A percentile compares a stretch with the other conserved stretches of the same genome.
Conservation (phyloP, 768 basidiomycete species). For the Ephemerocybe angulata region DNA sequence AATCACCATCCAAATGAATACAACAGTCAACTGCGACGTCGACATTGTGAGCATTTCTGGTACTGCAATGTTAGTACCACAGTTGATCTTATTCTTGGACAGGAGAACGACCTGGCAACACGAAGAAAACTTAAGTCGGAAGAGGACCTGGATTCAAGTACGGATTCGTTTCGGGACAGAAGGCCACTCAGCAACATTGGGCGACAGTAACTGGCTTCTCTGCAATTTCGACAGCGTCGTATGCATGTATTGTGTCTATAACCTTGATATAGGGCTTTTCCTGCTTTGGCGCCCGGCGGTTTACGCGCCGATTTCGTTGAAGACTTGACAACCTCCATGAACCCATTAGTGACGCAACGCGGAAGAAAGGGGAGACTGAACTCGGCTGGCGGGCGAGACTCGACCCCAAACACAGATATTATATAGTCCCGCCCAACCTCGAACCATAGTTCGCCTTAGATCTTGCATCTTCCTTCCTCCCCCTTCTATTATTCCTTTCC, state of each 20-base stretch:
- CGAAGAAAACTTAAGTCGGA: too few species aligned
- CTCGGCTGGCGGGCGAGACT: conserved; percentile 1
- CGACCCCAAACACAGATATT: neutral
- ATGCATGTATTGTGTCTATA: too few species aligned
- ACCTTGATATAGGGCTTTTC: too few species aligned
- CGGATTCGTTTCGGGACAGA: too few species aligned
- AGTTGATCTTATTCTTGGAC: neutral
- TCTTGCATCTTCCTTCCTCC: neutral
- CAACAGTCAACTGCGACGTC: neutral
- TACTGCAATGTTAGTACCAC: neutral
- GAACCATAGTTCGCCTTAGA: neutral
- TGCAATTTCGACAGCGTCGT: too few species aligned
- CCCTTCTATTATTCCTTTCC: conserved; percentile 1
- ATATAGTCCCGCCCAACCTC: neutral
- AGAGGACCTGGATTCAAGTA: too few species aligned
- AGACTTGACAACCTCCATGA: neutral
- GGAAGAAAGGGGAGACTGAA: neutral
- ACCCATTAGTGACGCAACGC: neutral
- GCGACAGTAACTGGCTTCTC: too few species aligned
- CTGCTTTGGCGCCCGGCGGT: neutral
- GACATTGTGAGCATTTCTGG: neutral
- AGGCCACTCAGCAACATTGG: too few species aligned
- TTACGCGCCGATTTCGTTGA: neutral
- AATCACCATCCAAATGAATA: neutral
- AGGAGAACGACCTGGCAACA: neutral